Base-by-base conservation (phyloP, 176 grass and related monocot genomes). In the Leersia perrieri region DNA sequence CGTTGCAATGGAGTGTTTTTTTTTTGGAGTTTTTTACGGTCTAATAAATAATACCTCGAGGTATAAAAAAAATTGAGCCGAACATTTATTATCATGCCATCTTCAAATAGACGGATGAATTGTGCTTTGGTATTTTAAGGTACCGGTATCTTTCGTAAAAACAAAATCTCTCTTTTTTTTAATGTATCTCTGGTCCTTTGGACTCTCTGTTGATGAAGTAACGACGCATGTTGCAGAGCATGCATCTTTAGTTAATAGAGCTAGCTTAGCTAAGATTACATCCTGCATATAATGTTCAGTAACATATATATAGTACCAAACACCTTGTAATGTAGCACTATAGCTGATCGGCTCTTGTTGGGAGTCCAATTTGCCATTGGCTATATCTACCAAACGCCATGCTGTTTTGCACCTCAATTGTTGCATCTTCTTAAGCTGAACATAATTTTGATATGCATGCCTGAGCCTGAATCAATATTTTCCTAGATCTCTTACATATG, bases 401-500 rank as follows among this genome's bases (percentile, higher is more conserved):
- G 7, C 27, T 44, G 33, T 27, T 44, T 11, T 23, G 15, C 29
- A 38, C 33, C 14, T 64, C 39, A 64, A 36, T 51, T 34, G 42
- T 11, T 82, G 25, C 15, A 35, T 5, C 41, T 58, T 58, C 8
- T 58, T 26, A 66, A 66, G 8, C 20, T 49, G 23, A 79, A 36
- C n/a, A 58, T 58, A 20, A 53, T 66, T 29, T 33, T 65, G 29
- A 77, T 57, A 11, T 70, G 23, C 31, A 77, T 77, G 8, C 12
- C 36, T 66, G 33, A 41, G 7, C 28, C 60, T 58, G 49, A n/a
- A 31, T 62, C 70, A 70, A 63, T 70, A 28, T 63, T 88, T 47
- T 68, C 32, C 5, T 31, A 3, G 23, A 60, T 35, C 40, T 20
- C 28, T 64, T 58, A 58, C 29, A 55, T 76, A 42, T 33, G 22